These are phyloP conservation scores for Pholiota molesta DNA, from an alignment of 768 basidiomycete genomes.

Conservation along the genomic window DNA sequence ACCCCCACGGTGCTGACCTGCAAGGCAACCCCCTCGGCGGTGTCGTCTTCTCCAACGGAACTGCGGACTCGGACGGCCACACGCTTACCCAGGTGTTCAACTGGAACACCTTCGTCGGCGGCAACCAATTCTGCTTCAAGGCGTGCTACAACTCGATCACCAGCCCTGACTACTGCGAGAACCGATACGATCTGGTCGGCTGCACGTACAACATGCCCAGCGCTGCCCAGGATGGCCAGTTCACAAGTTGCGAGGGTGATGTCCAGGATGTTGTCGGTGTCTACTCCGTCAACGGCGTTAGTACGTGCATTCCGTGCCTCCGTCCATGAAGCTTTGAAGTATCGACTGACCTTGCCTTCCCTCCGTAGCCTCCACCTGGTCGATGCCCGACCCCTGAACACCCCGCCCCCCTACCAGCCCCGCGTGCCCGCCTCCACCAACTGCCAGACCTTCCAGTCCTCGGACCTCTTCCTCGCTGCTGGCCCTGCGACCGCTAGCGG, in stretches of 20 bases:
- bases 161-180: constrained; percentile 47
- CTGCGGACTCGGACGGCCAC: background rate
- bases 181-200: constrained; percentile 75
- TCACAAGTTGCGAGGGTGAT: constrained; percentile 65
- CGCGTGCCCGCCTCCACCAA: constrained; percentile 39
- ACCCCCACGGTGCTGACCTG: constrained; percentile 72
- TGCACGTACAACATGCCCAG: constrained; percentile 74
- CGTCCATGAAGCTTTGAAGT: too few species aligned
- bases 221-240: constrained; percentile 55
- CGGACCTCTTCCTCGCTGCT: constrained; percentile 28
- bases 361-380: too few species aligned
- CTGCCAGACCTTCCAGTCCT: constrained; percentile 35
- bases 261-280: constrained; percentile 58
- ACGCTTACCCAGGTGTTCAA: background rate
- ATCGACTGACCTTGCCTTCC: too few species aligned
- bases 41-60: constrained; percentile 58
- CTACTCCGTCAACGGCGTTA: constrained; percentile 39
- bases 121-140: constrained; percentile 62
- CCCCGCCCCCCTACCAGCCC: constrained; percentile 40
- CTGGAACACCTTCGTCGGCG: constrained; percentile 61
- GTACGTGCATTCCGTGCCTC: constrained; percentile 1
- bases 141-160: constrained; percentile 58
- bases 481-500: background rate
- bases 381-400: constrained; percentile 15
- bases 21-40: constrained; percentile 81